These are phyloP conservation scores for Diospyros kaki DNA, from an alignment of 148 eudicot genomes.

Conservation along the genomic window DNA sequence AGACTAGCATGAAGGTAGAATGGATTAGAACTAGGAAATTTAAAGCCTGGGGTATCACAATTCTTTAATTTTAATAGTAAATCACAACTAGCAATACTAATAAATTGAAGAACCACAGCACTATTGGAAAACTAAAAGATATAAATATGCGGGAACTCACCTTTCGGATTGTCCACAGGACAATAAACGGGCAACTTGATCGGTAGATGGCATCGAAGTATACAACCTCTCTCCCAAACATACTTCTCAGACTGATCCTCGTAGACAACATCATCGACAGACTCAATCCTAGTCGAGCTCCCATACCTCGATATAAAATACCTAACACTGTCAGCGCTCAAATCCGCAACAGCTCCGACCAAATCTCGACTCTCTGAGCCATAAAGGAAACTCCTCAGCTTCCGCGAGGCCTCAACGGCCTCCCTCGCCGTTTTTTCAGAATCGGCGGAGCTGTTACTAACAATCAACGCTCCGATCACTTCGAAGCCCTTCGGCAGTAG, in stretches of 20 bases:
- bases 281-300: constrained; percentile 28
- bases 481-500: constrained; percentile 70
- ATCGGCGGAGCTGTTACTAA: constrained; percentile 29
- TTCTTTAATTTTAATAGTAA: too few relatives aligned
- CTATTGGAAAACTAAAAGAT: too few relatives aligned
- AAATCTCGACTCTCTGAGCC: constrained; percentile 25
- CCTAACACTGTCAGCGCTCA: constrained; percentile 29
- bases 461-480: constrained; percentile 74
- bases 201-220: constrained; percentile 60
- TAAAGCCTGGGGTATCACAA: too few relatives aligned
- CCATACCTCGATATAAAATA: constrained; percentile 54
- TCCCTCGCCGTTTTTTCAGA: constrained; percentile 31
- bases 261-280: constrained; percentile 49
- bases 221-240: constrained; percentile 86
- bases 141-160: constrained; percentile 20
- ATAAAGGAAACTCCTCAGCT: constrained; percentile 42
- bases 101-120: too few relatives aligned
- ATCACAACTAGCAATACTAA: too few relatives aligned
- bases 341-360: constrained; percentile 59
- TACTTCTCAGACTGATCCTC: constrained; percentile 65
- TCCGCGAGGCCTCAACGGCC: constrained; percentile 46
- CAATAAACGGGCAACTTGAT: constrained; percentile 72
- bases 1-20: too few relatives aligned
- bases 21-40: too few relatives aligned
- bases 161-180: constrained; percentile 43